These are phyloP conservation scores for Salinomyces thailandicus DNA, from an alignment of 2,329 filamentous ascomycete genomes.

Conservation along the genomic window DNA sequence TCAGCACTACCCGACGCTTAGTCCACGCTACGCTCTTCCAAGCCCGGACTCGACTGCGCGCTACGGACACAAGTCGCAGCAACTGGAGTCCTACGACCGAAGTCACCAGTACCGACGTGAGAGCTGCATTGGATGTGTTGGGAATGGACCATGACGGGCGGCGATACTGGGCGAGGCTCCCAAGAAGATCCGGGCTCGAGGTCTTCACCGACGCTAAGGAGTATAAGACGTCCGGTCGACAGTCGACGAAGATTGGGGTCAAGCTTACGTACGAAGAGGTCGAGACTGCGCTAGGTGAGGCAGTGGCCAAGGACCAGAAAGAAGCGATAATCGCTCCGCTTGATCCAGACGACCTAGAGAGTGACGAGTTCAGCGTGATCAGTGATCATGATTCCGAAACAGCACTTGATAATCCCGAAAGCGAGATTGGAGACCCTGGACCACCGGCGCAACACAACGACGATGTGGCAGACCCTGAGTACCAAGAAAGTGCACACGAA, in stretches of 20 bases:
- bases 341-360: constrained; percentile 32
- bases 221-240: constrained; percentile 20
- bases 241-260: constrained; percentile 16
- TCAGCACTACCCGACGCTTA: constrained; percentile 59
- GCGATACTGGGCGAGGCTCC: constrained; percentile 42
- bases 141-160: constrained; percentile 37
- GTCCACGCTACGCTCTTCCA: constrained; percentile 60
- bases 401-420: no score
- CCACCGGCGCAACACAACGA: no score
- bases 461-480: no score
- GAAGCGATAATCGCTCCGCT: constrained; percentile 21
- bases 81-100: constrained; percentile 15
- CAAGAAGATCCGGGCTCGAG: constrained; percentile 43
- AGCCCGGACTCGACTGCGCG: constrained; percentile 56
- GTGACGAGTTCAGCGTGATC: constrained; percentile 14
- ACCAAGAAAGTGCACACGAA: no score
- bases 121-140: constrained; percentile 45
- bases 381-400: no score
- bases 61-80: constrained; percentile 26
- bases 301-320: no score
- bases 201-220: constrained; percentile 32
- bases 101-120: constrained; percentile 37
- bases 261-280: constrained; percentile 31
- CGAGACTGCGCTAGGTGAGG: constrained; percentile 31
- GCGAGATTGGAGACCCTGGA: no score